Conservation (phyloP, 805 yeast species). For the Lipomyces chichibuensis region DNA sequence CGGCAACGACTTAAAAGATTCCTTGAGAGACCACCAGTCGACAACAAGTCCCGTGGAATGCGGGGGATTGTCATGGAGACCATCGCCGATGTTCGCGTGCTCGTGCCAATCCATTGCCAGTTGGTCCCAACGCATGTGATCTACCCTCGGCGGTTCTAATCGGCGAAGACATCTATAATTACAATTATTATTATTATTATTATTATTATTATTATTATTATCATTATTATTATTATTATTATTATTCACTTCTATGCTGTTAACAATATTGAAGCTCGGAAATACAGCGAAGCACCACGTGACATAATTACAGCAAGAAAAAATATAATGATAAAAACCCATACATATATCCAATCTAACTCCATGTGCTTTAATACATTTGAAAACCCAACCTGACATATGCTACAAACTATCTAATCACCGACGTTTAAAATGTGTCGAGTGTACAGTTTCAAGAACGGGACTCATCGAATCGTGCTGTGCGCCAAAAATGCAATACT, state of each 20-base stretch:
- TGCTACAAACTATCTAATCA: neutral
- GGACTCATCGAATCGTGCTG: conserved; percentile 35
- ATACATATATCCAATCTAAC: neutral
- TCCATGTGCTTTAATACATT: neutral
- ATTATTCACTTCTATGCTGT: neutral
- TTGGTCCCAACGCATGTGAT: neutral
- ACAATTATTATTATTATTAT: neutral
- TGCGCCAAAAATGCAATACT: conserved; percentile 41
- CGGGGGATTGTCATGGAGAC: neutral
- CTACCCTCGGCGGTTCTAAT: neutral
- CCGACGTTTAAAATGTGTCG: neutral
- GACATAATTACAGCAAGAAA: neutral
- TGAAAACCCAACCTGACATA: neutral
- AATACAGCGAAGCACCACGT: neutral
- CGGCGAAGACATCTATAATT: too few relatives aligned
- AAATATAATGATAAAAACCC: neutral
- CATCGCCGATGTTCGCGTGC: neutral
- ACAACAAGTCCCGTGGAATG: neutral
- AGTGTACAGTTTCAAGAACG: neutral
- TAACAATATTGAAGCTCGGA: neutral
- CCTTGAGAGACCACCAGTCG: neutral
- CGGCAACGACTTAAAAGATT: neutral
- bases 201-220: too few relatives aligned
- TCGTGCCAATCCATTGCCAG: neutral
- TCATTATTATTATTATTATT: too few relatives aligned